Evolutionary conservation across 176 grass and related monocot genomes (phyloP).

Genomic region (Bonia amplexicaulis): DNA sequence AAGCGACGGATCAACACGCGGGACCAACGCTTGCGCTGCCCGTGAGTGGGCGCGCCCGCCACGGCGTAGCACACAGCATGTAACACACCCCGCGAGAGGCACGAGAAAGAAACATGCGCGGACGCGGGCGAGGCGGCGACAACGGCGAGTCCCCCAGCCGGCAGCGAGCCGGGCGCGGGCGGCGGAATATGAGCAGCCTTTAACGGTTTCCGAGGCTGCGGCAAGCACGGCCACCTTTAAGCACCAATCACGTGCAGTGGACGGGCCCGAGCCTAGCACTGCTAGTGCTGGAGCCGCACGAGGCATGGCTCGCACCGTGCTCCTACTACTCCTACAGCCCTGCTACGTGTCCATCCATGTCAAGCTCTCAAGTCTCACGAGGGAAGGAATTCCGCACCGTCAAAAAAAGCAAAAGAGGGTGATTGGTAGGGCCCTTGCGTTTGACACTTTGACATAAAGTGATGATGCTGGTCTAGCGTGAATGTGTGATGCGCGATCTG

Average conservation of each 20-base stretch:
- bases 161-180: background rate
- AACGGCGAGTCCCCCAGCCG: background rate
- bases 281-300: constrained; percentile 4
- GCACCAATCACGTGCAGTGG: constrained; percentile 63
- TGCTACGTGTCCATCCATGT: constrained; percentile 16
- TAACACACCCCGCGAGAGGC: background rate
- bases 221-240: constrained; percentile 45
- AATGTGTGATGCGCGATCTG: background rate
- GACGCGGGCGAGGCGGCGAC: background rate
- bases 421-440: constrained; percentile 3
- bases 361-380: background rate
- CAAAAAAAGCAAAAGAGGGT: constrained; percentile 27
- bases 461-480: constrained; percentile 13
- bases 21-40: background rate
- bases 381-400: constrained; percentile 27
- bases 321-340: background rate
- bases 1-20: background rate
- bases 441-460: constrained; percentile 46
- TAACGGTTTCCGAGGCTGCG: constrained; percentile 57
- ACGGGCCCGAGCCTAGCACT: constrained; percentile 24
- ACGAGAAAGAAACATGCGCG: background rate
- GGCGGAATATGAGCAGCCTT: constrained; percentile 29
- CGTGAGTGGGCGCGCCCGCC: background rate
- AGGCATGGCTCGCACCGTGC: background rate
- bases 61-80: background rate